phyloP scores from a whole-genome alignment of 2,329 filamentous ascomycete species.

The Fusarium sambucinum region DNA sequence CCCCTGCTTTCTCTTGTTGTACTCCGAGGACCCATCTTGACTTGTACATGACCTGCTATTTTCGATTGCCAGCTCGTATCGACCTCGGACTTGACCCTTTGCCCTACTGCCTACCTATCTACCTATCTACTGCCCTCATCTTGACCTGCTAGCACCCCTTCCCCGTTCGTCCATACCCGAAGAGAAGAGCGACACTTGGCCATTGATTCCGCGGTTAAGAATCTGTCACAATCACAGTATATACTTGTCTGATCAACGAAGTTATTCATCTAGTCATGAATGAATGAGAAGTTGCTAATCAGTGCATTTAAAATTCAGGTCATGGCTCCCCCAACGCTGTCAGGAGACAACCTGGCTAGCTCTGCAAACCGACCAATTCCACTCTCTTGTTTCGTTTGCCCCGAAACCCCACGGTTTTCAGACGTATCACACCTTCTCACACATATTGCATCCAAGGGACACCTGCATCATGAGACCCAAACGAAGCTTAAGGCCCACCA shows the following conservation, averaged over 20 bases:
- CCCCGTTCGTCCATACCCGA: conserved; percentile 35
- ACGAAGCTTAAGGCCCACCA: conserved; percentile 77
- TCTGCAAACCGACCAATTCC: conserved; percentile 63
- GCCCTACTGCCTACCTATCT: too few relatives aligned
- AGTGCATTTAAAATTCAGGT: conserved; percentile 43
- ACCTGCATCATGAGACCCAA: conserved; percentile 86
- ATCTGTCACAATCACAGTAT: neutral
- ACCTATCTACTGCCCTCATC: conserved; percentile 20
- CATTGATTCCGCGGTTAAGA: neutral
- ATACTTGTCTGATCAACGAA: neutral
- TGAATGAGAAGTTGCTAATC: conserved; percentile 33
- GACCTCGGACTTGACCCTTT: conserved; percentile 30
- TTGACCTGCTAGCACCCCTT: conserved; percentile 45
- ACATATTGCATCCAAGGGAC: conserved; percentile 92
- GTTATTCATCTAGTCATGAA: neutral
- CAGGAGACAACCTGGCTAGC: conserved; percentile 37
- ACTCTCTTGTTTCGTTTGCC: conserved; percentile 85
- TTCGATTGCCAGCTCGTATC: conserved; percentile 43
- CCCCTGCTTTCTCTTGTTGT: conserved; percentile 34
- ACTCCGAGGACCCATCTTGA: conserved; percentile 21
- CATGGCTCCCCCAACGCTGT: conserved; percentile 54
- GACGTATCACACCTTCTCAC: conserved; percentile 93
- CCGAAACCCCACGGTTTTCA: conserved; percentile 82
- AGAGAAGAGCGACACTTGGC: conserved; percentile 7
- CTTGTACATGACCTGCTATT: conserved; percentile 38